Evolutionary conservation across 2,329 filamentous ascomycete species (phyloP), one percentile per base, ranked within the genome.

Genomic region (Fusarium dlaminii): DNA sequence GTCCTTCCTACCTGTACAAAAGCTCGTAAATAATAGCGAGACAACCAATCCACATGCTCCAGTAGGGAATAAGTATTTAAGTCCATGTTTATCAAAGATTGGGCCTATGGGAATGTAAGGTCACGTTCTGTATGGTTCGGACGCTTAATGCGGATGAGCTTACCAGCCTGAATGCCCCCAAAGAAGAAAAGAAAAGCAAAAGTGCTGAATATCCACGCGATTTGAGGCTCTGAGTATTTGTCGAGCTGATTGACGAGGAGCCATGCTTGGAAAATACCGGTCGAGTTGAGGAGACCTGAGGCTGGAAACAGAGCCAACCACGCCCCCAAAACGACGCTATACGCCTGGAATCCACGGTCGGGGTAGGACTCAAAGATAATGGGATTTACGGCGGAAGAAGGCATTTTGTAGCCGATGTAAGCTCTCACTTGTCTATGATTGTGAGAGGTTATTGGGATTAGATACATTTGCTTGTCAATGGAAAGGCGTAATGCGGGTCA

Each of bases 361-460:
- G 46, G 46, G 15, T 49, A 49, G 5, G 46, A 32, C 8, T 49
- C 46, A 7, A 49, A 49, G 2, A 49, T 2, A 0, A 14, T 5
- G 2, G 22, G 29, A 24, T 10, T 32, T 24, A 1, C 29, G 0
- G 29, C 0, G 8, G 46, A 14, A 15, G 45, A 22, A 13, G 29
- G 5, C 46, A 49, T 49, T n/a, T 6, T 48, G 2, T 8, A n/a
- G 7, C 4, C 0, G 14, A 8, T 17, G 9, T 8, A 1, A 8
- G 3, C 7, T 4, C 4, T 8, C 2, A 30, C 6, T n/a, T 3
- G 4, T 17, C 2, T 7, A 6, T 30, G 6, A 22, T 17, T 18
- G 10, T 49, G 7, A 6, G 22, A n/a, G 9, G 1, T 11, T 11
- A 7, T 8, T 11, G 18, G 29, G 14, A 12, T 30, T 3, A n/a